Conservation (phyloP, 2,329 filamentous ascomycete species). For the Cyphellophora europaea region DNA sequence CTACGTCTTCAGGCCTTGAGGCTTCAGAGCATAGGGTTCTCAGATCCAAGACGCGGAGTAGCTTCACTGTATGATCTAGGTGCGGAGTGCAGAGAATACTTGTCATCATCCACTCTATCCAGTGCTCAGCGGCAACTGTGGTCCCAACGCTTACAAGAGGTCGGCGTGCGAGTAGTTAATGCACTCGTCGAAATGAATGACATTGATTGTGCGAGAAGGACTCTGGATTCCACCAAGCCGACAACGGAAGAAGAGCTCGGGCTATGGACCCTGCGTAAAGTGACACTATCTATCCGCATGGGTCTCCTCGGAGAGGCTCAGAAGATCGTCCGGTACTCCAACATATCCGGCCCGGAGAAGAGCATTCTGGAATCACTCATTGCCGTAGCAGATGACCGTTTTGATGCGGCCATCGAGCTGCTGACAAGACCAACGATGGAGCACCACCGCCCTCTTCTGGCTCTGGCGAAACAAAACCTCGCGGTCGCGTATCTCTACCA, state of each 20-base stretch:
- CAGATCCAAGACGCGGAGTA: constrained; percentile 72
- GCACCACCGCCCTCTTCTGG: constrained; percentile 39
- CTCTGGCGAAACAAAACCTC: constrained; percentile 71
- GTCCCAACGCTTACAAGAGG: constrained; percentile 61
- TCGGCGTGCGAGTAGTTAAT: constrained; percentile 57
- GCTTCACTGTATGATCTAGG: constrained; percentile 87
- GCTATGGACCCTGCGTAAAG: constrained; percentile 28
- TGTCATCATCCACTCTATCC: constrained; percentile 42
- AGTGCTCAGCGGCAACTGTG: constrained; percentile 55
- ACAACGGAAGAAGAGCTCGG: constrained; percentile 19
- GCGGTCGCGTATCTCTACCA: constrained; percentile 79
- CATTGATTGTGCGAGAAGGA: constrained; percentile 64
- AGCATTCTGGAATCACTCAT: constrained; percentile 55
- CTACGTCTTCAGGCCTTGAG: constrained; percentile 74
- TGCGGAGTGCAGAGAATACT: constrained; percentile 59
- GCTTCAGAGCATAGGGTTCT: constrained; percentile 76
- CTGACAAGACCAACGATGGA: constrained; percentile 5
- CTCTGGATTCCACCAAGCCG: constrained; percentile 52
- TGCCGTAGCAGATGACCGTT: constrained; percentile 69
- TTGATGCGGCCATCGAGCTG: constrained; percentile 45
- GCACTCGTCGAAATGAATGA: constrained; percentile 63
- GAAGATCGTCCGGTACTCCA: constrained; percentile 34
- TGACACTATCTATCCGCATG: constrained; percentile 66
- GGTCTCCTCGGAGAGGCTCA: constrained; percentile 66
- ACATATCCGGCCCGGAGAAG: constrained; percentile 29